phyloP scores from a whole-genome alignment of 371 early-diverging fungal species.

The Mortierella sp. region DNA sequence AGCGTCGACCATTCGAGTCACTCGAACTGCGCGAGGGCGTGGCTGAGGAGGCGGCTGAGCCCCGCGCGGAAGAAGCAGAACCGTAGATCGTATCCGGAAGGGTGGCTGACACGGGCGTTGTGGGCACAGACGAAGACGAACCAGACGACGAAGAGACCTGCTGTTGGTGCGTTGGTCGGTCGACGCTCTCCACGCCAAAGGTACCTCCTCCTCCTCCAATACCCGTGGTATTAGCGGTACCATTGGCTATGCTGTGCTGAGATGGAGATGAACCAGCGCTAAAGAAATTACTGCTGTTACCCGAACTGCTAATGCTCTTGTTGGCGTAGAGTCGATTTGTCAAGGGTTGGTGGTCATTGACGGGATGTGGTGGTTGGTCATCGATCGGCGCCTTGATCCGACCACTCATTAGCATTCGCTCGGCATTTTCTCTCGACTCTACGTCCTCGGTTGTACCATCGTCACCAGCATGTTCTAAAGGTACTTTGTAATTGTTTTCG shows the following conservation, averaged over 20 bases:
- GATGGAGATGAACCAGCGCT: not conserved
- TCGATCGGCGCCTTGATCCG: too few relatives aligned
- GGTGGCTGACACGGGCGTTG: not conserved
- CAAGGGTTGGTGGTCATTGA: slow-evolving; percentile 14
- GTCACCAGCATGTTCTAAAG: not conserved
- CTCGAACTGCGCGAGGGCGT: slow-evolving; percentile 52
- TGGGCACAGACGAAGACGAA: not conserved
- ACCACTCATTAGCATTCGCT: too few relatives aligned
- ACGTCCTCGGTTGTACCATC: too few relatives aligned
- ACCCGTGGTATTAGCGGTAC: not conserved
- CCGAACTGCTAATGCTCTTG: not conserved
- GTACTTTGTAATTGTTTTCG: slow-evolving; percentile 23
- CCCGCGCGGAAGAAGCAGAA: not conserved
- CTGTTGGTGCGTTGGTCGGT: too few relatives aligned
- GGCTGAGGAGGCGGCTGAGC: slow-evolving; percentile 37
- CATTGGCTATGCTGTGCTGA: not conserved
- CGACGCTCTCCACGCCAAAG: too few relatives aligned
- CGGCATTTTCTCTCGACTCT: too few relatives aligned
- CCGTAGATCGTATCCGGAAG: not conserved
- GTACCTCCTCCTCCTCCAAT: too few relatives aligned
- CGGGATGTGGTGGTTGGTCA: too few relatives aligned
- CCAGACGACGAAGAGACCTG: not conserved
- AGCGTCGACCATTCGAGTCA: slow-evolving; percentile 27
- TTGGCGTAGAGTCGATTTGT: not conserved
- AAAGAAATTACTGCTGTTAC: not conserved